Evolutionary conservation across 108 stramenopile genomes (phyloP).

Genomic region (Nannochloropsis gaditana): DNA sequence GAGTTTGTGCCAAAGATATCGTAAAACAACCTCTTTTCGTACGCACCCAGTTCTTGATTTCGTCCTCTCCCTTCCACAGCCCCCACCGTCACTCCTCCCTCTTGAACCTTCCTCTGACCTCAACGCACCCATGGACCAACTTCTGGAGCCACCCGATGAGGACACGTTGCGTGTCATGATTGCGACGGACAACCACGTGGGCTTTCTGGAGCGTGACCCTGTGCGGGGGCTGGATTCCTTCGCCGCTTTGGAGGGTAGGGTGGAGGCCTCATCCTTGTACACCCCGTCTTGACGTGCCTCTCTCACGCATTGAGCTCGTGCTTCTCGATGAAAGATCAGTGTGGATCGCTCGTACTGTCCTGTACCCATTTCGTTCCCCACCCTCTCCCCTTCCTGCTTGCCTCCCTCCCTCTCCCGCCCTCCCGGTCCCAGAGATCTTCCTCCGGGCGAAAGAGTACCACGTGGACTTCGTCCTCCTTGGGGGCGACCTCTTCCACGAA

Average conservation of each 20-base stretch:
- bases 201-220: constrained; percentile 81
- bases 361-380: neutral
- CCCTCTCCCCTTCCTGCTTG: neutral
- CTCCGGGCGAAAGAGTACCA: constrained; percentile 13
- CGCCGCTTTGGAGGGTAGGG: constrained; percentile 72
- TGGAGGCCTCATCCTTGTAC: too few relatives aligned
- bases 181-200: constrained; percentile 93
- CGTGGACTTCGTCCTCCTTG: constrained; percentile 79
- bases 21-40: too few relatives aligned
- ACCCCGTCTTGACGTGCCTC: constrained; percentile 63
- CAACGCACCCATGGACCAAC: neutral
- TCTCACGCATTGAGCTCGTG: constrained; percentile 7
- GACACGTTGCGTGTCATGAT: constrained; percentile 79
- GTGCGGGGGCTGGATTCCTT: constrained; percentile 84
- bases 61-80: neutral
- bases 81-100: neutral
- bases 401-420: constrained; percentile 31
- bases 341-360: too few relatives aligned
- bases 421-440: constrained; percentile 21
- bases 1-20: too few relatives aligned
- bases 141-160: constrained; percentile 23
- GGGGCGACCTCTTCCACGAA: constrained; percentile 95
- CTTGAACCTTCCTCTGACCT: neutral
- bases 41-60: too few relatives aligned
- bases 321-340: neutral